Percentiles rank a stretch among this genome's conserved stretches.
phyloP scores from a whole-genome alignment of 352 stramenopile genomes.

The Globisporangium yorkense region DNA sequence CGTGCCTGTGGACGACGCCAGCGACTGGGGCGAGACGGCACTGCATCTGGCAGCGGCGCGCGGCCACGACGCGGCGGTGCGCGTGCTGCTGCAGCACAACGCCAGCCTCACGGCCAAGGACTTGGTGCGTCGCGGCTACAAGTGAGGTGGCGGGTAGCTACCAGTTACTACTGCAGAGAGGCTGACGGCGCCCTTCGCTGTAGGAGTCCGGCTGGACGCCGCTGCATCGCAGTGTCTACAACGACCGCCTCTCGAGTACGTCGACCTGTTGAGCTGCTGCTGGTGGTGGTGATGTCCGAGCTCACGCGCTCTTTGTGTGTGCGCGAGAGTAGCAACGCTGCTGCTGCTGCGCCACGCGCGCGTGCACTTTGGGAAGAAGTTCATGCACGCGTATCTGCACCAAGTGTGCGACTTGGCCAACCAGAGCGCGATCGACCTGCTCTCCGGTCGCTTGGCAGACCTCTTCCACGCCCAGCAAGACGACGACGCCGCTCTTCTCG shows the following conservation, averaged over 20 bases:
- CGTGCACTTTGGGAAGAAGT: constrained; percentile 36
- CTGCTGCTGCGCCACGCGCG: constrained; percentile 61
- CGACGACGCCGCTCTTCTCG: not conserved
- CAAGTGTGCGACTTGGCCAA: constrained; percentile 41
- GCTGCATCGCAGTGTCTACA: constrained; percentile 67
- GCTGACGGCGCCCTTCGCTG: constrained; percentile 8
- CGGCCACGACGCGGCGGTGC: constrained; percentile 46
- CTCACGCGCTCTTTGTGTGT: not conserved
- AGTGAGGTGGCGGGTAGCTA: not conserved
- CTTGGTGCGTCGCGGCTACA: constrained; percentile 33
- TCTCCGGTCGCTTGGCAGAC: constrained; percentile 22
- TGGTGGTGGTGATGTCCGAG: not conserved
- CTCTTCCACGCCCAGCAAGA: constrained; percentile 10
- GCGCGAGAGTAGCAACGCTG: constrained; percentile 53
- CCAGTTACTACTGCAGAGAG: too few relatives aligned
- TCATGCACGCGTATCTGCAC: constrained; percentile 47
- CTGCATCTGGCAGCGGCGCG: constrained; percentile 60
- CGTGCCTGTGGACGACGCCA: constrained; percentile 48
- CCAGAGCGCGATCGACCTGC: constrained; percentile 62
- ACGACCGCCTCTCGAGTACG: constrained; percentile 64
- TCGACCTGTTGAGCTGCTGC: not conserved
- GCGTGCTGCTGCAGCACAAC: constrained; percentile 49
- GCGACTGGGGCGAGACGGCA: constrained; percentile 67
- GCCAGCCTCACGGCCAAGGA: constrained; percentile 48
- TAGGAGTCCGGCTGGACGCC: constrained; percentile 82